These are phyloP conservation scores for Eremochloa ophiuroides DNA, from an alignment of 176 grass and related monocot species.

Conservation along the genomic window DNA sequence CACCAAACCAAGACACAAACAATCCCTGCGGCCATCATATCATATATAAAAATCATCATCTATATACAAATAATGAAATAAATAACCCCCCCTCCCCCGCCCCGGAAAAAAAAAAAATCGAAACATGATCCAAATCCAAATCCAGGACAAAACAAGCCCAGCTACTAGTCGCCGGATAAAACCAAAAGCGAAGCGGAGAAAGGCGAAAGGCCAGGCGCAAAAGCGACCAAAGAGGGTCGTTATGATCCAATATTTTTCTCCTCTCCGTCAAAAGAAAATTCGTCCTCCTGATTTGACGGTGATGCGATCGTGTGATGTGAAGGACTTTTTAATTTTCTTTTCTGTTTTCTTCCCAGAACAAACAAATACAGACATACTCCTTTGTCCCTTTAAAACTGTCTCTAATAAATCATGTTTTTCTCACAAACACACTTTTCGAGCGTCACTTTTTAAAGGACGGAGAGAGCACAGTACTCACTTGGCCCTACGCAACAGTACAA, in stretches of 20 bases:
- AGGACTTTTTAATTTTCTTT: background rate
- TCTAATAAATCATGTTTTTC: no score
- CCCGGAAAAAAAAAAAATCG: background rate
- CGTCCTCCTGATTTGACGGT: constrained; percentile 12
- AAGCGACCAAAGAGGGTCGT: constrained; percentile 23
- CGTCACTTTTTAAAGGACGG: no score
- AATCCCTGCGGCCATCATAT: background rate
- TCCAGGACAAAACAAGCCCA: background rate
- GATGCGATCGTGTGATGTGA: constrained; percentile 35
- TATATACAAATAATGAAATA: no score
- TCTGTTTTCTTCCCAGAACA: background rate
- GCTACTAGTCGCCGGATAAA: background rate
- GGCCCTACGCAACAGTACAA: no score
- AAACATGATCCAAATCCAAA: constrained; percentile 6
- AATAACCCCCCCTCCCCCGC: no score
- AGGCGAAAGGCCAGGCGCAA: background rate
- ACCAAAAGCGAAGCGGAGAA: background rate
- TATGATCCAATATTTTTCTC: background rate
- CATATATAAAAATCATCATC: background rate
- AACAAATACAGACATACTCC: no score
- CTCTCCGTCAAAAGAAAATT: background rate
- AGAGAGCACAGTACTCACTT: no score
- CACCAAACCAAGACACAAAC: background rate
- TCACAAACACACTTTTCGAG: no score
- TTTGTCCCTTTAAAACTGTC: no score